phyloP scores from a whole-genome alignment of 2,329 filamentous ascomycete species.

The Lecanicillium sp. region DNA sequence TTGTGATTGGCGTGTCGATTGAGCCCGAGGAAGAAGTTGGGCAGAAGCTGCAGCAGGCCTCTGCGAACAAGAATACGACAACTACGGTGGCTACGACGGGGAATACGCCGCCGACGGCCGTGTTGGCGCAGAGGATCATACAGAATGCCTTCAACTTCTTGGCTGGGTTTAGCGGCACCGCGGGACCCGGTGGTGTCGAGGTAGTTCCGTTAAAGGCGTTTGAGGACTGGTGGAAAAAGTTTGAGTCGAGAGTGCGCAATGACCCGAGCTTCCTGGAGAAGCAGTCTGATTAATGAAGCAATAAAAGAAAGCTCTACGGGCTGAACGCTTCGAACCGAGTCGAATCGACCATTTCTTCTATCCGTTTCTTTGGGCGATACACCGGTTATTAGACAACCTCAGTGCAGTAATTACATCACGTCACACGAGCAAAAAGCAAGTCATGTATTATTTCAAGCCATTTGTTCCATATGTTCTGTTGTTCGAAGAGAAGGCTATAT shows the following conservation, averaged over 20 bases:
- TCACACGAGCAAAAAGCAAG: too few relatives aligned
- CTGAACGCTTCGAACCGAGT: too few relatives aligned
- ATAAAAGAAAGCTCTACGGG: too few relatives aligned
- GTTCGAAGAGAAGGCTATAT: too few relatives aligned
- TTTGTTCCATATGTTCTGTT: too few relatives aligned
- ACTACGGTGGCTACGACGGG: slow-evolving; percentile 14
- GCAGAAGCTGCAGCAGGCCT: slow-evolving; percentile 55
- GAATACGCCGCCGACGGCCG: slow-evolving; percentile 53
- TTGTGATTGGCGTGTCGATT: slow-evolving; percentile 74
- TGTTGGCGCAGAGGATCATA: slow-evolving; percentile 88
- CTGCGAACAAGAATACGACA: slow-evolving; percentile 18
- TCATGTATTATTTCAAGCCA: too few relatives aligned
- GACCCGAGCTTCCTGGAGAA: slow-evolving; percentile 87
- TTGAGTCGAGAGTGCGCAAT: slow-evolving; percentile 74
- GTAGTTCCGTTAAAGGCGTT: slow-evolving; percentile 92
- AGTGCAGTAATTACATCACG: too few relatives aligned
- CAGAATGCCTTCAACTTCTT: slow-evolving; percentile 97
- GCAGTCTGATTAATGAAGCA: slow-evolving; percentile 18
- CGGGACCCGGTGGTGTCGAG: slow-evolving; percentile 58
- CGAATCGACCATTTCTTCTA: too few relatives aligned
- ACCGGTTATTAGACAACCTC: too few relatives aligned
- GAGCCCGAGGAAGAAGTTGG: slow-evolving; percentile 69
- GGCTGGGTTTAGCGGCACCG: slow-evolving; percentile 69
- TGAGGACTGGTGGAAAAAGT: slow-evolving; percentile 96
- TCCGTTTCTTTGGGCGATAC: too few relatives aligned